Conservation (phyloP, 441 rosid genomes). For the Isatis lusitanica region DNA sequence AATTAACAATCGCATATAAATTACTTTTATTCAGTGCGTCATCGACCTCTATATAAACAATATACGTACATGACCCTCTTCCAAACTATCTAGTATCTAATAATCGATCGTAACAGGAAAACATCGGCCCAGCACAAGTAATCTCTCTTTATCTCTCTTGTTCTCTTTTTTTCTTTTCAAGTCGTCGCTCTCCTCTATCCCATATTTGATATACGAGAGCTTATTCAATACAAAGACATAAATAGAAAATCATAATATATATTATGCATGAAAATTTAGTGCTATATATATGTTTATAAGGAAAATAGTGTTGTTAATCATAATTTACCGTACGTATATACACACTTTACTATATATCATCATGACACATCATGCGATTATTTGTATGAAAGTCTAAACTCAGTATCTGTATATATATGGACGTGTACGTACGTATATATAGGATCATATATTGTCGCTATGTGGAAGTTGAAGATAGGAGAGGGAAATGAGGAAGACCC, state of each 20-base stretch:
- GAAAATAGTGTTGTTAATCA: neutral
- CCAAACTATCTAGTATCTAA: neutral
- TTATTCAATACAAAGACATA: neutral
- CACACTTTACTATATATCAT: neutral
- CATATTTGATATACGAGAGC: neutral
- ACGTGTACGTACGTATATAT: neutral
- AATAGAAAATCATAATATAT: neutral
- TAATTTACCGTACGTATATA: neutral
- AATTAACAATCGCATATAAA: neutral
- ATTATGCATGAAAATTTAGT: neutral
- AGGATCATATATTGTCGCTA: constrained; percentile 18
- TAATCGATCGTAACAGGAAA: neutral
- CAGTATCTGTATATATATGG: neutral
- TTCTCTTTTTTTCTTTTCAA: neutral
- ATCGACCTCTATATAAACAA: neutral
- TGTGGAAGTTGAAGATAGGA: constrained; percentile 59
- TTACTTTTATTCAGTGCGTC: neutral
- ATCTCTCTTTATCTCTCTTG: neutral
- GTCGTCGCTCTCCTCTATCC: neutral
- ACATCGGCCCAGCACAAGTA: neutral
- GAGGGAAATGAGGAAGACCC: constrained; percentile 41
- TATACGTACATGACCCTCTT: neutral
- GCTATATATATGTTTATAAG: neutral
- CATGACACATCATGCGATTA: neutral
- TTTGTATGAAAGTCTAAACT: neutral